These are phyloP conservation scores for Neltuma alba DNA, from an alignment of 306 rosid species.

Conservation along the genomic window DNA sequence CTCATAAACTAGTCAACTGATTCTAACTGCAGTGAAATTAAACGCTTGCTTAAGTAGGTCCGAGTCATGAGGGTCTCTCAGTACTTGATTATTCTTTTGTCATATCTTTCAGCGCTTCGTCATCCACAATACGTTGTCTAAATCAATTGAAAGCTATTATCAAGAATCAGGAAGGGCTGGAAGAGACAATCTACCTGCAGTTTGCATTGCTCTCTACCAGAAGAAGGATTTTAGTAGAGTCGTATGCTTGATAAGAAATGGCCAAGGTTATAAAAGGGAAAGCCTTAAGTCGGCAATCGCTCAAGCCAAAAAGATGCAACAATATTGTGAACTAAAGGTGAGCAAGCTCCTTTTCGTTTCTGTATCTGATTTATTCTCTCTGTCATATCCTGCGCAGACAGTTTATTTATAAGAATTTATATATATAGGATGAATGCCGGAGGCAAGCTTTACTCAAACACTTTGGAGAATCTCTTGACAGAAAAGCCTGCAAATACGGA, in stretches of 20 bases:
- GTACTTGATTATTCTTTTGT: neutral
- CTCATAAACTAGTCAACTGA: slow-evolving; percentile 25
- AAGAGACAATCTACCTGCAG: slow-evolving; percentile 83
- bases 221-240: slow-evolving; percentile 96
- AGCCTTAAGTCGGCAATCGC: slow-evolving; percentile 76
- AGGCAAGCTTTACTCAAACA: slow-evolving; percentile 81
- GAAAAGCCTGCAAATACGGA: slow-evolving; percentile 70
- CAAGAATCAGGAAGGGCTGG: slow-evolving; percentile 99
- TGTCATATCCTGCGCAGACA: slow-evolving; percentile 1
- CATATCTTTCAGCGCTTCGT: slow-evolving; percentile 76
- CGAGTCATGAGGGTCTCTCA: slow-evolving; percentile 9
- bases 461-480: slow-evolving; percentile 84
- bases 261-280: slow-evolving; percentile 66
- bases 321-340: slow-evolving; percentile 92
- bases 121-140: slow-evolving; percentile 89
- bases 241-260: slow-evolving; percentile 90
- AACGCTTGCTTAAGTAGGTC: neutral
- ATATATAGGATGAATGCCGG: slow-evolving; percentile 72
- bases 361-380: slow-evolving; percentile 19
- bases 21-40: neutral
- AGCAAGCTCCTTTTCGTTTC: slow-evolving; percentile 29
- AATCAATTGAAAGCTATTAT: slow-evolving; percentile 95
- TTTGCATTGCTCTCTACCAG: slow-evolving; percentile 82
- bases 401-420: neutral
- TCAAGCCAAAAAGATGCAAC: slow-evolving; percentile 91